Evolutionary conservation across 179 eudicot genomes (phyloP).

Genomic region (Silene coronaria): DNA sequence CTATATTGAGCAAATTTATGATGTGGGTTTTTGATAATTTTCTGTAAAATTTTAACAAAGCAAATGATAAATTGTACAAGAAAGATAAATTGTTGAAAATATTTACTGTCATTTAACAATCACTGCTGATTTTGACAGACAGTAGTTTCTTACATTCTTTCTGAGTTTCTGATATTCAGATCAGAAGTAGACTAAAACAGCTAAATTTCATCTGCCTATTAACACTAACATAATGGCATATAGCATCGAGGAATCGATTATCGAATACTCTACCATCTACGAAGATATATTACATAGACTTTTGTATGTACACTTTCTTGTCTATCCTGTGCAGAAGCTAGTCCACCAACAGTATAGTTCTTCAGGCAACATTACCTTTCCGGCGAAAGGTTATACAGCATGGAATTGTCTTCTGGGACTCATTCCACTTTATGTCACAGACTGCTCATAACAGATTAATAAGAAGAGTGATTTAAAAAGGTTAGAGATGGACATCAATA

Average conservation of each 20-base stretch:
- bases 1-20: no score
- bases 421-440: conserved; percentile 20
- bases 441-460: conserved; percentile 2
- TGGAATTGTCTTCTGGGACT: conserved; percentile 10
- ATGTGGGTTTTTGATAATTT: no score
- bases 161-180: neutral
- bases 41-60: no score
- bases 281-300: neutral
- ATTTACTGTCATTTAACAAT: no score
- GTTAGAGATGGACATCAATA: no score
- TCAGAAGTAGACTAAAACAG: neutral
- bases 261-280: neutral
- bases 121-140: neutral
- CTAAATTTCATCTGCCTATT: neutral
- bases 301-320: conserved; percentile 4
- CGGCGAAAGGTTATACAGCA: neutral
- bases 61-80: no score
- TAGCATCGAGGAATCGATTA: neutral
- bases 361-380: neutral
- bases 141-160: neutral
- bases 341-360: neutral
- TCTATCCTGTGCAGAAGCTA: neutral
- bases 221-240: neutral
- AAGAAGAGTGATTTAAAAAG: neutral
- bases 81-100: no score